Base-by-base conservation (phyloP, 1,284 basidiomycete genomes). In the Acaromyces ingoldii region DNA sequence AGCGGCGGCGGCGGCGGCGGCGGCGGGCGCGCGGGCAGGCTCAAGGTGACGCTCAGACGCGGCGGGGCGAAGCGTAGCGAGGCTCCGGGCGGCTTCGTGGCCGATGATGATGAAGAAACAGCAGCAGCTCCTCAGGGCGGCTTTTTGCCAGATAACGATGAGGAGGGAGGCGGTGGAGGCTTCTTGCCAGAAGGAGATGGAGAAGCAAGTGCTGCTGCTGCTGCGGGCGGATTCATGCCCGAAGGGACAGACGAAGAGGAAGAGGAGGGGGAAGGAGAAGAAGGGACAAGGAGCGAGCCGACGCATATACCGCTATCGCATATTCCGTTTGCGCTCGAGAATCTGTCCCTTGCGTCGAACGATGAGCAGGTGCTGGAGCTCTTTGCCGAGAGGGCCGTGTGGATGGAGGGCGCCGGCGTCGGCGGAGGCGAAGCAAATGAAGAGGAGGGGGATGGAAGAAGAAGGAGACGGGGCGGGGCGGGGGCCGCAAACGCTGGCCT, bases 251-350 rank as follows among this genome's bases (percentile, higher is more conserved):
- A 13, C 13, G 17, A 40, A 22, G 17, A 7, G 7, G 17, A 7
- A 7, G 51, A 48, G 15, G 44, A 38, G 4, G 33, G 4, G 2
- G 55, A 40, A 17, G 57, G 34, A 6, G 58, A 58, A 21, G 54
- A 34, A 7, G 25, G 48, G 4, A 6, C 13, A 6, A 22, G 34
- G 19, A 6, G 38, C 2, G 34, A 33, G 19, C 59, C 59, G 6
- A 44, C 2, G 30, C 58, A 60, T 4, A 53, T 66, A n/a, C 62
- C 62, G 1, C 56, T 66, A n/a, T 46, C 47, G 21, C 50, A 54
- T 1, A 50, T 66, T 4, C 63, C 63, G 1, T 61, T 63, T 51
- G 63, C 63, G 6, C 55, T 66, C 4, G 48, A 61, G 13, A 63
- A 63, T 11, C 61, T 66, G 4, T 57, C 57, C 1, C 49, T 66